These are phyloP conservation scores for Xylaria venustula DNA, from an alignment of 495 filamentous ascomycete genomes.

Conservation along the genomic window DNA sequence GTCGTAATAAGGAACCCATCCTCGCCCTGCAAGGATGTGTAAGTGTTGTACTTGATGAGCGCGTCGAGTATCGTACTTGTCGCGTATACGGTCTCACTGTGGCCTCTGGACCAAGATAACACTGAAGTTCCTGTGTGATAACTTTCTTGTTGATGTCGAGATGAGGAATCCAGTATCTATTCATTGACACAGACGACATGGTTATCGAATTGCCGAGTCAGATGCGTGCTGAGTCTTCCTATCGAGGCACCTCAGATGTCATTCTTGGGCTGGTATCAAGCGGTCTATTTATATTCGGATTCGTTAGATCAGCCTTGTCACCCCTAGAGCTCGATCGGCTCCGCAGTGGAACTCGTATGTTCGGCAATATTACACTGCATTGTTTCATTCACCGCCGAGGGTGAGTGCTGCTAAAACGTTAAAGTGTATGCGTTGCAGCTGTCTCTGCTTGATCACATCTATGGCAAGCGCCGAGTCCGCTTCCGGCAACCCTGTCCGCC, in stretches of 20 bases:
- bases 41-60: constrained; percentile 22
- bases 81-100: constrained; percentile 54
- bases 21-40: constrained; percentile 45
- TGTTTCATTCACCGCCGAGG: constrained; percentile 7
- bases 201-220: constrained; percentile 18
- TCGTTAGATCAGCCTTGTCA: constrained; percentile 8
- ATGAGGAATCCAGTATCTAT: constrained; percentile 57
- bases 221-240: constrained; percentile 5
- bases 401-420: constrained; percentile 16
- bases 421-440: constrained; percentile 25
- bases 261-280: neutral
- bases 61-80: constrained; percentile 37
- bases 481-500: constrained; percentile 30
- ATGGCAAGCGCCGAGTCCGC: constrained; percentile 26
- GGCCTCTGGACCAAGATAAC: constrained; percentile 53
- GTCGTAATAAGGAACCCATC: constrained; percentile 57
- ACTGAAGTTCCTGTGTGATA: constrained; percentile 56
- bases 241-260: neutral
- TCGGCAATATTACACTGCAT: constrained; percentile 6
- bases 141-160: constrained; percentile 57
- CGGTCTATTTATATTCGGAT: constrained; percentile 12
- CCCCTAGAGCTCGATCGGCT: constrained; percentile 1
- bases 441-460: constrained; percentile 18
- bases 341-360: constrained; percentile 4
- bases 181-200: constrained; percentile 46